Conservation (phyloP, 495 filamentous ascomycete genomes). For the Hyaloscypha variabilis region DNA sequence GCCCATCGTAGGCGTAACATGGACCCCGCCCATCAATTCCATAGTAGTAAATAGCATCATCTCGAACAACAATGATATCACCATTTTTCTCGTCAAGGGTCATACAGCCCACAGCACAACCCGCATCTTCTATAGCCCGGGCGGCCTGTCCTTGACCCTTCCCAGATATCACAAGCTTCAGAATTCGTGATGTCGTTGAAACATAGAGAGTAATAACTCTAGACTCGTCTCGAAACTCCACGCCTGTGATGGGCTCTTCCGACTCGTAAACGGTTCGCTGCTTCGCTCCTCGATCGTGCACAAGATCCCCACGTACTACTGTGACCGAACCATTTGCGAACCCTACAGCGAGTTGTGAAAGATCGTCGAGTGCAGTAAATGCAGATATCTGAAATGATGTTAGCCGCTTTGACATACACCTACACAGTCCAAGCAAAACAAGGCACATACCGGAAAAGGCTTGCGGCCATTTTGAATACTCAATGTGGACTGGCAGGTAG, state of each 20-base stretch:
- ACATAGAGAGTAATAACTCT: constrained; percentile 81
- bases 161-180: constrained; percentile 83
- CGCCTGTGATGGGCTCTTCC: constrained; percentile 92
- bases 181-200: constrained; percentile 85
- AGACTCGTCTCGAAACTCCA: constrained; percentile 70
- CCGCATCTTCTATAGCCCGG: constrained; percentile 81
- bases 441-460: constrained; percentile 75
- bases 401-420: neutral
- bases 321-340: constrained; percentile 96
- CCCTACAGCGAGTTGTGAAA: constrained; percentile 90
- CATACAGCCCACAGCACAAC: constrained; percentile 93
- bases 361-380: constrained; percentile 80
- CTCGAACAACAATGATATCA: constrained; percentile 85
- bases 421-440: neutral
- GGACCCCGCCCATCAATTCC: constrained; percentile 81
- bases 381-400: constrained; percentile 72
- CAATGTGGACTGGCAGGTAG: constrained; percentile 82
- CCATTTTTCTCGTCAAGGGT: constrained; percentile 75
- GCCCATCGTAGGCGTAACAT: constrained; percentile 86
- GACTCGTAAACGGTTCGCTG: constrained; percentile 96
- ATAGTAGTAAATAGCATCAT: constrained; percentile 96
- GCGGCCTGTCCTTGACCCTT: constrained; percentile 88
- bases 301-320: constrained; percentile 89
- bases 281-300: constrained; percentile 94
- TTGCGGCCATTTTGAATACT: constrained; percentile 89